Evolutionary conservation across 768 basidiomycete species (phyloP).

Genomic region (Kondoa subrosea): DNA sequence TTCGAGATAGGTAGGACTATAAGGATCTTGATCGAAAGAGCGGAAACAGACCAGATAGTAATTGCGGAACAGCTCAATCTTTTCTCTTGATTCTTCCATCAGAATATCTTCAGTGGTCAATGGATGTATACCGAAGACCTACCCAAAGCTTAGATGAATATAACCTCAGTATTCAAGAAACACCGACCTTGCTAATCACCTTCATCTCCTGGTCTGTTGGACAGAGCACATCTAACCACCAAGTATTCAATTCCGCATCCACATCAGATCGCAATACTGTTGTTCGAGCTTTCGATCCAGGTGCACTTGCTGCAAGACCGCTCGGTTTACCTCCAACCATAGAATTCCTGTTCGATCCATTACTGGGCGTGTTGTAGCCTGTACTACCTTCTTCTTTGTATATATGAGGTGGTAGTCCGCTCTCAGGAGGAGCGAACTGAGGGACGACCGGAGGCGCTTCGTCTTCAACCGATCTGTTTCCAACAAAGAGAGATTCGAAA

Average conservation of each 20-base stretch:
- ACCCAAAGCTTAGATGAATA: constrained; percentile 6
- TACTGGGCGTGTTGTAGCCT: constrained; percentile 22
- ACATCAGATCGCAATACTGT: constrained; percentile 32
- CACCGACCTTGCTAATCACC: constrained; percentile 66
- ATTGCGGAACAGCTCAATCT: constrained; percentile 96
- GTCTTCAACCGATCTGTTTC: constrained; percentile 20
- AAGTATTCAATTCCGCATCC: constrained; percentile 56
- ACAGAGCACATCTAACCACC: constrained; percentile 89
- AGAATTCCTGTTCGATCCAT: neutral
- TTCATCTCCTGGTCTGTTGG: constrained; percentile 99
- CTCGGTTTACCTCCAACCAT: neutral
- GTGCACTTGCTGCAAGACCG: neutral
- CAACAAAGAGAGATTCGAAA: constrained; percentile 72
- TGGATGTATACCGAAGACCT: constrained; percentile 95
- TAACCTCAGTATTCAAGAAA: too few species aligned
- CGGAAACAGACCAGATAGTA: constrained; percentile 99
- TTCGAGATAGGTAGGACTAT: constrained; percentile 90
- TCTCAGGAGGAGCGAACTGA: neutral
- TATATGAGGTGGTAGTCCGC: neutral
- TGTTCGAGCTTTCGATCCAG: neutral
- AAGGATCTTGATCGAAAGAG: constrained; percentile 94
- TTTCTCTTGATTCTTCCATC: constrained; percentile 98
- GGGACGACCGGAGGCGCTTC: constrained; percentile 15
- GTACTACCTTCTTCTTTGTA: constrained; percentile 6
- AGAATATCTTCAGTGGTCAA: constrained; percentile 97